These are phyloP conservation scores for Exsudoporus floridanus DNA, from an alignment of 1,284 basidiomycete species.

Conservation along the genomic window DNA sequence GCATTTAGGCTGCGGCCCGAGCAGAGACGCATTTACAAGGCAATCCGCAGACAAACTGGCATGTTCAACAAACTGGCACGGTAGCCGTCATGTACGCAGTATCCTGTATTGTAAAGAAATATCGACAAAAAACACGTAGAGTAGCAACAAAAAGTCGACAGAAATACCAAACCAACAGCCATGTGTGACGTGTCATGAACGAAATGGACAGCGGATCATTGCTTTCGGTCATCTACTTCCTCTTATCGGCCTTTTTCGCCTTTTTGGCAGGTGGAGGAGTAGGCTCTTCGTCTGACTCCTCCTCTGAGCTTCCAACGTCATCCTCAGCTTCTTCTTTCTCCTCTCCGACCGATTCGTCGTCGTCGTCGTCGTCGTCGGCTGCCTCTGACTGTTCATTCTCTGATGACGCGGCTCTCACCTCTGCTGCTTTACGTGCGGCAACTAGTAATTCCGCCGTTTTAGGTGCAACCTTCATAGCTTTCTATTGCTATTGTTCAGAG, in stretches of 20 bases:
- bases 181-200: constrained; percentile 2
- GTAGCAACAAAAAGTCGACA: constrained; percentile 23
- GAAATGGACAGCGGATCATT: constrained; percentile 7
- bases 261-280: constrained; percentile 37
- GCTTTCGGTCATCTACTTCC: constrained; percentile 23
- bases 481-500: constrained; percentile 24
- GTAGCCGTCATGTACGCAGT: background rate
- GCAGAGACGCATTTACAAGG: constrained; percentile 16
- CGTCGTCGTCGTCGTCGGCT: constrained; percentile 25
- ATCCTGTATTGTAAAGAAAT: constrained; percentile 29
- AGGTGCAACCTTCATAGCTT: constrained; percentile 22
- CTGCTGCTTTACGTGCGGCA: constrained; percentile 23
- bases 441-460: constrained; percentile 18
- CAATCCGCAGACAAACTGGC: constrained; percentile 4
- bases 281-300: constrained; percentile 20
- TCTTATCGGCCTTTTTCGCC: constrained; percentile 38
- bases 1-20: constrained; percentile 23
- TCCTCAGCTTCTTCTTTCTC: constrained; percentile 34
- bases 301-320: constrained; percentile 34
- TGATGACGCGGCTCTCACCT: constrained; percentile 30
- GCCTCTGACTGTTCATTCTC: constrained; percentile 26
- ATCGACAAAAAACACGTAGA: constrained; percentile 34
- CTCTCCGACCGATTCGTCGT: constrained; percentile 20
- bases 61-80: constrained; percentile 1
- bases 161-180: constrained; percentile 11